These are phyloP conservation scores for Ceratocystis papillata DNA, from an alignment of 2,329 filamentous ascomycete species.

Conservation along the genomic window DNA sequence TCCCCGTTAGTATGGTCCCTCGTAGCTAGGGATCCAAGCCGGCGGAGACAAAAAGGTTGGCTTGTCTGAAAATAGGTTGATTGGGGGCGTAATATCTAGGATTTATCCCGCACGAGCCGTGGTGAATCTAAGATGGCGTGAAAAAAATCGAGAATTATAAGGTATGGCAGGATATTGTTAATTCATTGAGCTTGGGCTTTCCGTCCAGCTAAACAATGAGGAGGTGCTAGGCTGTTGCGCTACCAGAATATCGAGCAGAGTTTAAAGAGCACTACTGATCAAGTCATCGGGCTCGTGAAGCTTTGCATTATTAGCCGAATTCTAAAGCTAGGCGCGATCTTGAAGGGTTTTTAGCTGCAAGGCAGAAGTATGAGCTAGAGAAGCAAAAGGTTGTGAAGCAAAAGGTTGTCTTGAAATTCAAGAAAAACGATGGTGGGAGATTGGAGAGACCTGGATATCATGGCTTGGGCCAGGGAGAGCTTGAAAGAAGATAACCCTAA, in stretches of 20 bases:
- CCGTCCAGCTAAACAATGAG: neutral
- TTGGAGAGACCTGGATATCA: neutral
- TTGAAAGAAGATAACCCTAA: no score
- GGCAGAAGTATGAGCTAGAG: neutral
- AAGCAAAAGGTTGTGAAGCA: neutral
- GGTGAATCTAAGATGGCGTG: neutral
- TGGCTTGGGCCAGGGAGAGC: no score
- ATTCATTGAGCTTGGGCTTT: neutral
- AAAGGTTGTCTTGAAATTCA: neutral
- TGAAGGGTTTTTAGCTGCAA: neutral
- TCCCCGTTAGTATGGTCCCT: neutral
- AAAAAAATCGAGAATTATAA: neutral
- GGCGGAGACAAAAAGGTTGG: neutral
- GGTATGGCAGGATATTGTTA: neutral
- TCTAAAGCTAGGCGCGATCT: neutral
- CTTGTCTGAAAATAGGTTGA: neutral
- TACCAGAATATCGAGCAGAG: conserved; percentile 5
- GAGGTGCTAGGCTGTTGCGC: neutral
- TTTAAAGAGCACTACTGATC: conserved; percentile 6
- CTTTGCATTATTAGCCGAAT: neutral
- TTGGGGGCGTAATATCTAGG: neutral
- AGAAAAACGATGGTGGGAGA: neutral
- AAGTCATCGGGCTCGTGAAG: conserved; percentile 4
- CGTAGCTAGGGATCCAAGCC: neutral
- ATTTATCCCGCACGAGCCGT: neutral